A percentile compares a stretch with the other conserved stretches of the same genome.
These are phyloP conservation scores for Gossypium sturtianum DNA, from an alignment of 345 rosid genomes.

Conservation along the genomic window DNA sequence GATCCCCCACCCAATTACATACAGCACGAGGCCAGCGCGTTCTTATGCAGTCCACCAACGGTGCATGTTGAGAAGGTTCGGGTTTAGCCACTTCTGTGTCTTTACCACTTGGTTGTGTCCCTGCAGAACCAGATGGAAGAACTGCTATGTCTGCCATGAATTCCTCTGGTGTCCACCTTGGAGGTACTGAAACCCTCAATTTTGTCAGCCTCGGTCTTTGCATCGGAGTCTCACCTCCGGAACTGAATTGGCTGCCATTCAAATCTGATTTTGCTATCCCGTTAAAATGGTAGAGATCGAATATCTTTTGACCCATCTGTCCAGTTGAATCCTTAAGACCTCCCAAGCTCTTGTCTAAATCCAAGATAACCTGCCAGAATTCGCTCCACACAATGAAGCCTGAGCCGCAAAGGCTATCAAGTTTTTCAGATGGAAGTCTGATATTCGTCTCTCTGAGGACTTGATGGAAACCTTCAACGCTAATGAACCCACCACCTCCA, in stretches of 20 bases:
- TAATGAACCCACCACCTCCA: constrained; percentile 96
- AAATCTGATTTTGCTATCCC: constrained; percentile 96
- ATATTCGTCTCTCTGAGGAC: constrained; percentile 59
- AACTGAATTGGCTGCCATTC: constrained; percentile 52
- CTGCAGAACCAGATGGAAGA: constrained; percentile 39
- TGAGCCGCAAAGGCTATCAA: constrained; percentile 59
- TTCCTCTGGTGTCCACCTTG: constrained; percentile 98
- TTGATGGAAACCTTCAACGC: constrained; percentile 90
- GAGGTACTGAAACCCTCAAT: constrained; percentile 89
- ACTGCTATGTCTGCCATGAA: constrained; percentile 60
- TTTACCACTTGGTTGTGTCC: constrained; percentile 30
- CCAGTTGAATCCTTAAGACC: constrained; percentile 90
- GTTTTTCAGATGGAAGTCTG: constrained; percentile 62
- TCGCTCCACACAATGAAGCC: constrained; percentile 98
- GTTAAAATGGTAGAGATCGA: constrained; percentile 94
- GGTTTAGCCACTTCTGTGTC: constrained; percentile 44
- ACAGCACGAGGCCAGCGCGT: constrained; percentile 89
- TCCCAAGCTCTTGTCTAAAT: constrained; percentile 66
- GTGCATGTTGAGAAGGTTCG: constrained; percentile 85
- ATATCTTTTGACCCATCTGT: constrained; percentile 90
- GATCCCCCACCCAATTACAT: constrained; percentile 92
- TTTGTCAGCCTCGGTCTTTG: constrained; percentile 95
- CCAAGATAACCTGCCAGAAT: constrained; percentile 88
- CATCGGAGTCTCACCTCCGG: constrained; percentile 47
- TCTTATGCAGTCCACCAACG: constrained; percentile 88